A percentile compares a stretch with the other conserved stretches of the same genome.
Evolutionary conservation across 495 filamentous ascomycete genomes (phyloP).

Genomic region (Aspergillus olivimuriae): DNA sequence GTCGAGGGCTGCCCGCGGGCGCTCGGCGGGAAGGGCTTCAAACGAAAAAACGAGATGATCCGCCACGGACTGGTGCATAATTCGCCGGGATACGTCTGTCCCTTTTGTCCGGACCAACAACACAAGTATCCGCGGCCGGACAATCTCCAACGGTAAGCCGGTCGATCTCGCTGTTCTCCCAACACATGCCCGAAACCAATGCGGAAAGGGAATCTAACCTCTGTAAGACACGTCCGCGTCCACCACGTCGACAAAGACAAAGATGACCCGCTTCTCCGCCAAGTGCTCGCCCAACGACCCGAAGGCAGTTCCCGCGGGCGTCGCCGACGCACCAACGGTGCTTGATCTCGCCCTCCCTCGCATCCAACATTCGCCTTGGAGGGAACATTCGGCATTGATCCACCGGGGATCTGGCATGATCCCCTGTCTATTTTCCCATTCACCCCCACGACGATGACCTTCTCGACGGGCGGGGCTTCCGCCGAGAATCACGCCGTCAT

Average conservation of each 20-base stretch:
- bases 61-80: slow-evolving; percentile 92
- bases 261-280: slow-evolving; percentile 71
- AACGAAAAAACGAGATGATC: slow-evolving; percentile 99
- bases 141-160: slow-evolving; percentile 84
- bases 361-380: too few species aligned
- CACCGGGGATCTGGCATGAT: too few species aligned
- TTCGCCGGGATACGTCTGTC: slow-evolving; percentile 94
- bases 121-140: slow-evolving; percentile 96
- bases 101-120: slow-evolving; percentile 91
- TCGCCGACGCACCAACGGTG: slow-evolving; percentile 53
- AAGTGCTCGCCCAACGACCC: slow-evolving; percentile 75
- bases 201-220: too few species aligned
- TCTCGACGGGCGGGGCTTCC: too few species aligned
- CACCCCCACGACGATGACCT: too few species aligned
- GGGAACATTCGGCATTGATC: neutral
- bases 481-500: slow-evolving; percentile 12
- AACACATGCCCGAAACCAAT: too few species aligned
- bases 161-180: neutral
- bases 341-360: neutral
- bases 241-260: slow-evolving; percentile 84
- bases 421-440: too few species aligned
- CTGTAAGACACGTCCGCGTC: slow-evolving; percentile 71
- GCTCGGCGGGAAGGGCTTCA: slow-evolving; percentile 89
- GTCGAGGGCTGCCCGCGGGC: slow-evolving; percentile 71
- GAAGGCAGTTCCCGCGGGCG: slow-evolving; percentile 81